Base-by-base conservation (phyloP, 768 basidiomycete species). In the Pleurotus tuber-regium region DNA sequence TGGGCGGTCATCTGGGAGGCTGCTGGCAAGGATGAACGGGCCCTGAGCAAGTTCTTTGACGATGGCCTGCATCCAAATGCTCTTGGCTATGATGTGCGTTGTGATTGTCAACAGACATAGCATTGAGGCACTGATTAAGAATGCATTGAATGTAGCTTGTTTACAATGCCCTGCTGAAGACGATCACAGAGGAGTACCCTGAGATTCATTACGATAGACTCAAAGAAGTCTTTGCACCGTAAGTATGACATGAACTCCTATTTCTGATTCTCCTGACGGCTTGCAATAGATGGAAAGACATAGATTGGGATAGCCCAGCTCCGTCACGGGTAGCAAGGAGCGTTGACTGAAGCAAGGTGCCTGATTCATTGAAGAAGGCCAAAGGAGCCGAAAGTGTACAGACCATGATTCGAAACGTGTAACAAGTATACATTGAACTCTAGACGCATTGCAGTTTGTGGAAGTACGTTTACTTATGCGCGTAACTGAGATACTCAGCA, bases 41-140 rank as follows among this genome's bases (percentile, higher is more conserved):
- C 69, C 1, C 67, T 90, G 43, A 71, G 67, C 23, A 67, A 59
- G 38, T 87, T 76, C 61, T 64, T 90, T 48, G 67, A 62, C 35
- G 94, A 97, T 62, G 94, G 94, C 2, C 67, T 97, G 44, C 94
- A 97, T 66, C 67, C 92, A 59, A 91, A 79, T 48, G 73, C 66
- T n/a, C 76, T 68, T 2, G 94, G 91, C 19, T 94, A 94, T 59
- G 63, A 76, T 64, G 89, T 90, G 59, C 61, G 83, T 63, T 21
- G 49, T 10, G 21, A 30, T 39, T 33, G 35, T 38, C 26, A 43
- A 29, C 25, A 43, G 23, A 35, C 36, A 54, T 43, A 6, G 6
- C 16, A 26, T 9, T n/a, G n/a, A n/a, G n/a, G n/a, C 39, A 25
- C 43, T 30, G n/a, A 19, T 44, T 8, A 25, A 44, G n/a, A 42